Evolutionary conservation across 2,329 filamentous ascomycete species (phyloP).

Genomic region (Geosmithia flava): DNA sequence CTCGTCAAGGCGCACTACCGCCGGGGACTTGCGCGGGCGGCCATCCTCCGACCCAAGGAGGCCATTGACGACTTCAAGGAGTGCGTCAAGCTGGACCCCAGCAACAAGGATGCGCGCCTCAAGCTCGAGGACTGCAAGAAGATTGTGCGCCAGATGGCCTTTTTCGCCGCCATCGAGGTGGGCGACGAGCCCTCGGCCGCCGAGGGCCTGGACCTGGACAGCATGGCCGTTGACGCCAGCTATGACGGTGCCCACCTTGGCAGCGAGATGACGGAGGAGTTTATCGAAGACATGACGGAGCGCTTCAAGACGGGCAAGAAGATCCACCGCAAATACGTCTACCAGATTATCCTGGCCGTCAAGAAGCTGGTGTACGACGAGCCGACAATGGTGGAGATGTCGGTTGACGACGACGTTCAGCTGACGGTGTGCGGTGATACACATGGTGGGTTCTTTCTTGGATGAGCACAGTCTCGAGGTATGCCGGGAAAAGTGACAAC

Average conservation of each 20-base stretch:
- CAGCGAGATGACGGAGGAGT: conserved; percentile 85
- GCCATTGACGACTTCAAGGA: conserved; percentile 87
- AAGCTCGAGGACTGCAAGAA: conserved; percentile 92
- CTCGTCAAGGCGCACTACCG: conserved; percentile 96
- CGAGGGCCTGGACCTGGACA: conserved; percentile 77
- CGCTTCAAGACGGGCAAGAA: conserved; percentile 95
- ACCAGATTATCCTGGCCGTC: conserved; percentile 85
- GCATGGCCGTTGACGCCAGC: conserved; percentile 66
- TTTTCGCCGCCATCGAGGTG: conserved; percentile 90
- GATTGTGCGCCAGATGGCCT: conserved; percentile 82
- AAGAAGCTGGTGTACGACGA: conserved; percentile 86
- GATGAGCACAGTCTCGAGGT: background rate
- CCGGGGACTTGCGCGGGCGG: conserved; percentile 80
- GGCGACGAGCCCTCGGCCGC: conserved; percentile 85
- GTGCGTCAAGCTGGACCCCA: conserved; percentile 76
- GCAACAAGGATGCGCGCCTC: conserved; percentile 80
- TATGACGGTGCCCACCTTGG: conserved; percentile 78
- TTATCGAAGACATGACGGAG: conserved; percentile 94
- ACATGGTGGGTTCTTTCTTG: conserved; percentile 50
- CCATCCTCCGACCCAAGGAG: conserved; percentile 78
- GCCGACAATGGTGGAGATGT: conserved; percentile 91
- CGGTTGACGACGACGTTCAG: conserved; percentile 62
- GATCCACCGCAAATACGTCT: conserved; percentile 91
- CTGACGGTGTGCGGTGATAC: conserved; percentile 96
- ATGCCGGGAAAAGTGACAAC: background rate